Evolutionary conservation across 148 eudicot genomes (phyloP).

Genomic region (Hydrangea macrophylla): DNA sequence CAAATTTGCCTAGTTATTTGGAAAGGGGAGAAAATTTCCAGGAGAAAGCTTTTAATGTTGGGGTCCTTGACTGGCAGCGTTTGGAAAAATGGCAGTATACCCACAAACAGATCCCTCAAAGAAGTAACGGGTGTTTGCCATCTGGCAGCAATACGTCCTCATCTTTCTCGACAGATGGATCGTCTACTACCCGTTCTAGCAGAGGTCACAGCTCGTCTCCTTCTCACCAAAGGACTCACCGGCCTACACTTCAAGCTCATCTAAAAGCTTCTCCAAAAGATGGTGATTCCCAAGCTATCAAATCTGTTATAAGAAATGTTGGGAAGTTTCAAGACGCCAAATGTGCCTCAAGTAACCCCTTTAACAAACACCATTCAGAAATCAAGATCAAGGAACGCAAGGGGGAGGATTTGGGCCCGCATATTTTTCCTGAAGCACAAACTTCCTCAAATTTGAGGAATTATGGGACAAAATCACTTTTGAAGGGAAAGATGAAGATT

Average conservation of each 20-base stretch:
- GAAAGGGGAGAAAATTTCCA: slow-evolving; percentile 51
- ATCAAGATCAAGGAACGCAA: slow-evolving; percentile 24
- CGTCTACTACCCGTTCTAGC: slow-evolving; percentile 53
- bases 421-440: slow-evolving; percentile 17
- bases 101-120: slow-evolving; percentile 25
- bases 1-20: slow-evolving; percentile 71
- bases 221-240: slow-evolving; percentile 32
- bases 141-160: slow-evolving; percentile 54
- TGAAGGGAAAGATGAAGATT: slow-evolving; percentile 48
- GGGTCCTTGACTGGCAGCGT: slow-evolving; percentile 77
- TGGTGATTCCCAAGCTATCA: slow-evolving; percentile 18
- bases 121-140: slow-evolving; percentile 32
- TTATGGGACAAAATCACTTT: slow-evolving; percentile 20
- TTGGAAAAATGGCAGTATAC: slow-evolving; percentile 70
- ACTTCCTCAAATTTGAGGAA: slow-evolving; percentile 13
- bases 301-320: slow-evolving; percentile 17
- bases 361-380: slow-evolving; percentile 18
- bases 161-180: slow-evolving; percentile 50
- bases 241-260: slow-evolving; percentile 33
- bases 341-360: slow-evolving; percentile 20
- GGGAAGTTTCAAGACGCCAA: slow-evolving; percentile 21
- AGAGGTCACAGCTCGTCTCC: slow-evolving; percentile 46
- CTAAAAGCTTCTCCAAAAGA: slow-evolving; percentile 30
- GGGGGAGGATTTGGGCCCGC: slow-evolving; percentile 25
- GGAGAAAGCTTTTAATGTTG: slow-evolving; percentile 71